Evolutionary conservation across 192 early-diverging fungal genomes (phyloP).

Genomic region (Rhizophagus clarus): DNA sequence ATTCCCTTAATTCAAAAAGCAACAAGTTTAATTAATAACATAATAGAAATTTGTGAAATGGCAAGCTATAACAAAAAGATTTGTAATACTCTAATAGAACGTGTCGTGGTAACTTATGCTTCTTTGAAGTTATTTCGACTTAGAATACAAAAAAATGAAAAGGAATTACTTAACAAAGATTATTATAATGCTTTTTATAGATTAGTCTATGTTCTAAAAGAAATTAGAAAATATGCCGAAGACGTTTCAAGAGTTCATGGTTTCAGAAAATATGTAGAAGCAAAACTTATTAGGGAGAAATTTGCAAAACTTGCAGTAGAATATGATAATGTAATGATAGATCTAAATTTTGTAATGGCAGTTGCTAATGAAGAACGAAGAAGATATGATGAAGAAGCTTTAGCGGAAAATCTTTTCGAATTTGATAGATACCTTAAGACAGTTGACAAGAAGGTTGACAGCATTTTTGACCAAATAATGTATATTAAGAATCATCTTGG

Average conservation of each 20-base stretch:
- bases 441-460: too few relatives aligned
- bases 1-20: too few relatives aligned
- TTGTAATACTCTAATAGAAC: slow-evolving; percentile 5
- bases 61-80: slow-evolving; percentile 29
- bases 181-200: neutral
- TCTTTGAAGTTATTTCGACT: neutral
- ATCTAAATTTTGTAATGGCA: neutral
- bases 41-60: neutral
- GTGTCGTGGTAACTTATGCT: neutral
- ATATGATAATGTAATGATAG: neutral
- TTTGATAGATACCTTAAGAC: neutral
- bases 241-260: slow-evolving; percentile 8
- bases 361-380: slow-evolving; percentile 3
- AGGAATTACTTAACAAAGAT: neutral
- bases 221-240: slow-evolving; percentile 11
- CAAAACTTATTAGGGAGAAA: neutral
- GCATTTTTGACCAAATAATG: too few relatives aligned
- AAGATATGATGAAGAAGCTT: neutral
- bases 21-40: neutral
- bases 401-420: neutral
- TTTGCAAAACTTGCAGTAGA: neutral
- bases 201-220: neutral
- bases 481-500: too few relatives aligned
- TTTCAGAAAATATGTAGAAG: neutral
- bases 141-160: neutral